Conservation (phyloP, 352 stramenopile genomes). For the Blastocystis sp. region DNA sequence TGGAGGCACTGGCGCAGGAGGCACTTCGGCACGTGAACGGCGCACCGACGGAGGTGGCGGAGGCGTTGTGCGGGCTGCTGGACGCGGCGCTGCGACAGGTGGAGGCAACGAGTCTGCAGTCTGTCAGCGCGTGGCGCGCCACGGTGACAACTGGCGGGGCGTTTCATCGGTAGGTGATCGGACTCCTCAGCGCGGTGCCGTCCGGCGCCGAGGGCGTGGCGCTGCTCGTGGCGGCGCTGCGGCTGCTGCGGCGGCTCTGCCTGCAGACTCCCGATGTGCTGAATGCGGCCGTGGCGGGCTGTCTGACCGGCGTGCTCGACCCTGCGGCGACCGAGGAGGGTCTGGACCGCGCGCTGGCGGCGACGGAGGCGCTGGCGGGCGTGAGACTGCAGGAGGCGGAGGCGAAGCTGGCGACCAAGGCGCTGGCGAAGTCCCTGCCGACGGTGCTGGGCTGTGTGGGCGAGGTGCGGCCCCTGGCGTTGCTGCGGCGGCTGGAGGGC, state of each 20-base stretch:
- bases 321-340: not conserved
- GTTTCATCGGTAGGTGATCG: not conserved
- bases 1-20: not conserved
- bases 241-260: not conserved
- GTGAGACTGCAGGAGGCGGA: not conserved
- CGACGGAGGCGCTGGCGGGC: not conserved
- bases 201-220: too few relatives aligned
- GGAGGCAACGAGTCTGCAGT: not conserved
- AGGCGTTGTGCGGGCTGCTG: not conserved
- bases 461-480: not conserved
- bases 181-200: not conserved
- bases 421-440: not conserved
- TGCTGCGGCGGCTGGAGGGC: not conserved
- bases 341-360: not conserved
- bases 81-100: not conserved
- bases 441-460: not conserved
- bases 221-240: not conserved
- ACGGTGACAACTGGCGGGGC: not conserved
- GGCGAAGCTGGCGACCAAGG: not conserved
- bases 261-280: not conserved
- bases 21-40: not conserved
- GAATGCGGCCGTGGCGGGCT: not conserved
- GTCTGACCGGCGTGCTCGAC: not conserved
- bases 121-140: not conserved
- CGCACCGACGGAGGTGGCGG: not conserved